Evolutionary conservation across 306 rosid genomes (phyloP), one percentile per base, ranked within the genome.

Genomic region (Echinosophora koreensis): DNA sequence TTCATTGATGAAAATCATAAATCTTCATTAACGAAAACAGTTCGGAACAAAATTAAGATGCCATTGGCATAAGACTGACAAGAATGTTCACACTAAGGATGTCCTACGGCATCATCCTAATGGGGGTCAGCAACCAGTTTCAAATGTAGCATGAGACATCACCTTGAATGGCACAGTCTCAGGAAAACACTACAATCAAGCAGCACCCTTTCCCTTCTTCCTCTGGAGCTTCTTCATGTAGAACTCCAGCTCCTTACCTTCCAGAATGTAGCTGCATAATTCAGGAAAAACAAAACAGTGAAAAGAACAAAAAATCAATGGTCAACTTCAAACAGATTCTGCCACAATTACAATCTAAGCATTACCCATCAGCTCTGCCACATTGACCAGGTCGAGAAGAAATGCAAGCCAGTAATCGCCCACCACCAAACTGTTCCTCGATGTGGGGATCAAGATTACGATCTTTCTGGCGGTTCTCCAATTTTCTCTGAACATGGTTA

Each of bases 331-430:
- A 3, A 49, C 15, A 61, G 0, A 16, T 4, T 42, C 2, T 3
- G 42, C 15, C 16, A 59, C 0, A 13, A 5, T 2, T 17, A 28
- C 0, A 5, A 17, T 4, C 28, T n/a, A 47, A 8, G 61, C 65
- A 54, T 61, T 75, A 85, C 89, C 89, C 89, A 50, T 85, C 89
- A 32, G 77, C 32, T n/a, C 89, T 57, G 77, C 89, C 88, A 65
- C 86, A 85, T 75, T 85, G 88, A 39, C 88, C 88, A 8, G 88
- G 88, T 3, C 88, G 79, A 18, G 88, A 85, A 4, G 88, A 79
- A 63, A 85, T 85, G 52, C 80, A 78, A 3, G 88, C 88, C 50
- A 85, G 22, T 44, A 85, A 60, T 52, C 88, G 49, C 4, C 88
- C 88, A 64, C 81, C 71, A 18, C 77, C 77, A 56, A 85, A 85